Percentiles rank a stretch among this genome's conserved stretches.
Evolutionary conservation across 176 grass and related monocot species (phyloP).

Genomic region (Carex parvula): DNA sequence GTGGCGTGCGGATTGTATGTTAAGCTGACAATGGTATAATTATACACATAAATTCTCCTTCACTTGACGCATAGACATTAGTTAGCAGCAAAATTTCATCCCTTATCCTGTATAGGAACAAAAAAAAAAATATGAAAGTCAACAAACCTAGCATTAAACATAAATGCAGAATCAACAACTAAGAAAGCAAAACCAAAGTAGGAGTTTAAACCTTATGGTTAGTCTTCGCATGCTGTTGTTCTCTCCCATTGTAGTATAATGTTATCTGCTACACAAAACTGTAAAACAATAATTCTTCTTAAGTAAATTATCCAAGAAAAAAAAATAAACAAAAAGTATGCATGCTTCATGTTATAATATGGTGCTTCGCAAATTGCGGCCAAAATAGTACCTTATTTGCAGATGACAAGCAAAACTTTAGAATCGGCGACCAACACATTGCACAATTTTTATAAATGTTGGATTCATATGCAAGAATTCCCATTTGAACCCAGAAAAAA

Average conservation of each 20-base stretch:
- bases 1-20: constrained; percentile 34
- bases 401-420: background rate
- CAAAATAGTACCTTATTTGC: background rate
- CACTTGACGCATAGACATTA: constrained; percentile 7
- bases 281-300: constrained; percentile 25
- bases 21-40: constrained; percentile 28
- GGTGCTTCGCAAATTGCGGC: background rate
- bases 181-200: constrained; percentile 17
- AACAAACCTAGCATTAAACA: background rate
- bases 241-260: background rate
- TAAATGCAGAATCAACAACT: background rate
- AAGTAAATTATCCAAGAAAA: constrained; percentile 16
- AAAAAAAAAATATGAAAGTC: background rate
- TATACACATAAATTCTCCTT: constrained; percentile 22
- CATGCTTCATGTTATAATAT: background rate
- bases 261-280: constrained; percentile 21
- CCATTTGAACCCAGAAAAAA: background rate
- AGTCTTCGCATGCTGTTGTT: constrained; percentile 44
- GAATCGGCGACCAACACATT: background rate
- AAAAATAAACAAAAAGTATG: background rate
- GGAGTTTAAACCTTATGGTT: constrained; percentile 44
- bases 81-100: constrained; percentile 60
- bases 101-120: constrained; percentile 36
- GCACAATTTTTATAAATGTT: background rate
- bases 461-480: background rate